Evolutionary conservation across 768 basidiomycete genomes (phyloP).

Genomic region (Lactarius vividus): DNA sequence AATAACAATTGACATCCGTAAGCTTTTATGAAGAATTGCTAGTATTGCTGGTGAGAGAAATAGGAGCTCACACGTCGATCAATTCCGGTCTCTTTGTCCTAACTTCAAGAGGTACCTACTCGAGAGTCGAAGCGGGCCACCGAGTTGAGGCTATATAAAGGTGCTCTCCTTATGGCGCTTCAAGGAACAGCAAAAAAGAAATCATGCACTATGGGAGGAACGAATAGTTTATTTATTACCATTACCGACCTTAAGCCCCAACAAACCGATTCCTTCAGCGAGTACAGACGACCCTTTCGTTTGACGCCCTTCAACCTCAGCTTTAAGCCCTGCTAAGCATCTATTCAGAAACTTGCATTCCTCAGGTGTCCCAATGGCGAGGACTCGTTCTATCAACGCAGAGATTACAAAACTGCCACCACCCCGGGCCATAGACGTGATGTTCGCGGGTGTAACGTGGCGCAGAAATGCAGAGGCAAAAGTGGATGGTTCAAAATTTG

Average conservation of each 20-base stretch:
- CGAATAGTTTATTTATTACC: constrained; percentile 2
- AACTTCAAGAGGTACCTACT: not conserved
- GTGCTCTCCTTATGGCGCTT: not conserved
- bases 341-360: constrained; percentile 6
- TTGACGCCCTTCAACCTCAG: not conserved
- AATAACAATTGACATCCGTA: too few species aligned
- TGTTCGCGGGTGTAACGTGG: constrained; percentile 49
- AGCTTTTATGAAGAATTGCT: too few species aligned
- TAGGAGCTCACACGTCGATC: too few species aligned
- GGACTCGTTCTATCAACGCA: constrained; percentile 62
- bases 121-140: not conserved
- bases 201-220: not conserved
- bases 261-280: constrained; percentile 8
- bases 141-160: not conserved
- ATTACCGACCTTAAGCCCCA: not conserved
- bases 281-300: constrained; percentile 19
- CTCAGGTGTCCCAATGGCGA: constrained; percentile 8
- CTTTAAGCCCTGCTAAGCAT: constrained; percentile 12
- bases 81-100: too few species aligned
- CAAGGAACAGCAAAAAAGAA: not conserved
- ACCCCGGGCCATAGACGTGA: constrained; percentile 53
- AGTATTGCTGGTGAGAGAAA: too few species aligned
- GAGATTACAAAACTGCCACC: constrained; percentile 76
- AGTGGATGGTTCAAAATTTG: constrained; percentile 52
- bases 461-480: constrained; percentile 62